Conservation (phyloP, 2,329 filamentous ascomycete genomes). For the Coleophoma cylindrospora region DNA sequence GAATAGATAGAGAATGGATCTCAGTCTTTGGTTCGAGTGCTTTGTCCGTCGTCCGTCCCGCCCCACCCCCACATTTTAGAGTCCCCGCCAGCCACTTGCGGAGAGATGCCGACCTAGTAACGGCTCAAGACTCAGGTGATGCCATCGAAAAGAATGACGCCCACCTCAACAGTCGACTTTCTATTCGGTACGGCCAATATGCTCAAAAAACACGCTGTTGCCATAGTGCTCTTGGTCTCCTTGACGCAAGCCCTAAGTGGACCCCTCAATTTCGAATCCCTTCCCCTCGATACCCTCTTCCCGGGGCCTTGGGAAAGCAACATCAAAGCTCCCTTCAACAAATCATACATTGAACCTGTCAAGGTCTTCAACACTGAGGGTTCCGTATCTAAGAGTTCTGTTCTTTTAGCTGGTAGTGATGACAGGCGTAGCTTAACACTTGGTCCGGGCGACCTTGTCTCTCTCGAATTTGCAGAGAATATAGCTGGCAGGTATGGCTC, state of each 20-base stretch:
- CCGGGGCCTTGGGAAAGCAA: constrained; percentile 34
- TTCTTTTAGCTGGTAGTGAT: constrained; percentile 10
- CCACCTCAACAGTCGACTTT: too few species aligned
- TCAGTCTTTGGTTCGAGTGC: too few species aligned
- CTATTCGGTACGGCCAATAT: too few species aligned
- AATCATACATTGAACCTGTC: constrained; percentile 28
- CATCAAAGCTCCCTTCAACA: constrained; percentile 30
- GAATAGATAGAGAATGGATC: constrained; percentile 34
- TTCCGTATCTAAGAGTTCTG: constrained; percentile 18
- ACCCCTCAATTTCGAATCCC: constrained; percentile 12
- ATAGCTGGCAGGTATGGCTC: constrained; percentile 31
- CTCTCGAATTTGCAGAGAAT: constrained; percentile 35
- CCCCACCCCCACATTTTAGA: background rate
- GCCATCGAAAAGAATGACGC: too few species aligned
- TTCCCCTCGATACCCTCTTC: constrained; percentile 28
- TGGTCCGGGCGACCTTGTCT: constrained; percentile 28
- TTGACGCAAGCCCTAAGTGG: background rate
- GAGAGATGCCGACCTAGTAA: too few species aligned
- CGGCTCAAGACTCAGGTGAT: too few species aligned
- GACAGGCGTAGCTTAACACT: constrained; percentile 7
- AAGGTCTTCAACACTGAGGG: constrained; percentile 29
- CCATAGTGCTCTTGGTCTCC: too few species aligned
- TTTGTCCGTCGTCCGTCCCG: too few species aligned
- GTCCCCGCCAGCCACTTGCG: background rate
- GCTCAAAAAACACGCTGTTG: too few species aligned